These are phyloP conservation scores for Cyanidium caldarium DNA, from an alignment of 23 red algal species.

Conservation along the genomic window DNA sequence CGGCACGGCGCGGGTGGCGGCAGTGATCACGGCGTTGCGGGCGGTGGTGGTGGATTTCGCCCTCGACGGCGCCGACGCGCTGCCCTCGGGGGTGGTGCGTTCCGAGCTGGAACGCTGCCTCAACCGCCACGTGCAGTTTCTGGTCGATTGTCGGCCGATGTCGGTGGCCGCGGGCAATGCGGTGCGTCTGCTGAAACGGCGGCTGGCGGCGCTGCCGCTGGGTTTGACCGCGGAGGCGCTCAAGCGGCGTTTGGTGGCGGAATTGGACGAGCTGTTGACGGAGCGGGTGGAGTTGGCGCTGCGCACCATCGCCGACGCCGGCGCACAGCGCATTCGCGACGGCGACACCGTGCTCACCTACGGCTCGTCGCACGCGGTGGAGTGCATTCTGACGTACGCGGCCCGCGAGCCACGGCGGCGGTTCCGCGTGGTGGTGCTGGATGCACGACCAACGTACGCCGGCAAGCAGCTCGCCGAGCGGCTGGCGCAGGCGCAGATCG, in stretches of 20 bases:
- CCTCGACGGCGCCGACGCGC: neutral
- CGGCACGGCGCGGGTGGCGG: neutral
- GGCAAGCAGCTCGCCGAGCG: neutral
- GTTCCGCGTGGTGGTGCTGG: constrained; percentile 26
- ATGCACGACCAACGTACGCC: constrained; percentile 2
- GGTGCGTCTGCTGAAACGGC: constrained; percentile 16
- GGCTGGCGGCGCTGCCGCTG: neutral
- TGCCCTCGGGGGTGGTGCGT: neutral
- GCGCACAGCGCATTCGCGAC: constrained; percentile 10
- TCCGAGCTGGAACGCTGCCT: constrained; percentile 12
- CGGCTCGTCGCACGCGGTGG: neutral
- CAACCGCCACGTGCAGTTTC: constrained; percentile 19
- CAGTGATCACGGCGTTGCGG: neutral
- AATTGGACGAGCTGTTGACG: constrained; percentile 1
- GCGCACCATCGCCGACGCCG: constrained; percentile 8
- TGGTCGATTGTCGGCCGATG: constrained; percentile 27
- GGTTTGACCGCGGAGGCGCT: constrained; percentile 2
- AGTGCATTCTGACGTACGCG: constrained; percentile 3
- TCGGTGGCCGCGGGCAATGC: constrained; percentile 25
- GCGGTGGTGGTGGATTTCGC: neutral
- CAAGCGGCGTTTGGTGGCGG: neutral
- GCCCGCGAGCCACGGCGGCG: neutral
- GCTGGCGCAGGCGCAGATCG: neutral
- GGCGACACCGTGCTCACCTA: constrained; percentile 18
- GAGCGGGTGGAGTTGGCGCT: constrained; percentile 2